Base-by-base conservation (phyloP, 2,329 filamentous ascomycete species). In the Calonectria hongkongensis region DNA sequence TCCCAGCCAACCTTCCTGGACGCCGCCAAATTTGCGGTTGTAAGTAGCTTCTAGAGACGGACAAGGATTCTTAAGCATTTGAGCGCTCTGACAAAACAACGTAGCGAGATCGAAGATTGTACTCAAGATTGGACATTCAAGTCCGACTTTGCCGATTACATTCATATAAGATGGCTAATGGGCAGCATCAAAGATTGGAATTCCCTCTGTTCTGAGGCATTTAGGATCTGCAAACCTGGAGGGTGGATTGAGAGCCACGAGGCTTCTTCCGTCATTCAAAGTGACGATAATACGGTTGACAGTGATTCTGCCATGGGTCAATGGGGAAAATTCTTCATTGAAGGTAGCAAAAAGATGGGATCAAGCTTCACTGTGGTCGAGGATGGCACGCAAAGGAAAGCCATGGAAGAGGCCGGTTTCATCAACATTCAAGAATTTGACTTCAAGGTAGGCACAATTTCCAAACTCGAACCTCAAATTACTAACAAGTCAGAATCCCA, bases 101-200 rank as follows among this genome's bases (percentile, higher is more conserved):
- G 0, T 0, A 79, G 77, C 9, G 76, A 70, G 3, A 79, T 79
- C 0, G 77, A 85, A 83, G 66, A 84, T 79, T 75, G 81, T 62
- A 75, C 79, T 73, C 68, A 76, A 66, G 50, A 80, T 9, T 83
- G 81, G 82, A 83, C 80, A 2, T 83, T 80, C 18, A 70, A 47
- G 13, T 71, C 69, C 0, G 33, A 70, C 58, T 82, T 85, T 56
- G 89, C 91, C 74, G 91, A 93, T 81, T 91, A 88, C 73, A 88
- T 93, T 70, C 92, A 93, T 78, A 88, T 88, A 2, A 87, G 89
- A 60, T 86, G 89, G 78, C 82, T 93, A 66, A 83, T 88, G 6
- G 91, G 91, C 33, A 87, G 87, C 68, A 87, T 93, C 54, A 81
- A 84, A 9, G 89, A 92, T 74, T 92, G 91, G 82, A 84, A 86